These are phyloP conservation scores for Chytriomyces hyalinus DNA, from an alignment of 192 early-diverging fungal species.

Conservation along the genomic window DNA sequence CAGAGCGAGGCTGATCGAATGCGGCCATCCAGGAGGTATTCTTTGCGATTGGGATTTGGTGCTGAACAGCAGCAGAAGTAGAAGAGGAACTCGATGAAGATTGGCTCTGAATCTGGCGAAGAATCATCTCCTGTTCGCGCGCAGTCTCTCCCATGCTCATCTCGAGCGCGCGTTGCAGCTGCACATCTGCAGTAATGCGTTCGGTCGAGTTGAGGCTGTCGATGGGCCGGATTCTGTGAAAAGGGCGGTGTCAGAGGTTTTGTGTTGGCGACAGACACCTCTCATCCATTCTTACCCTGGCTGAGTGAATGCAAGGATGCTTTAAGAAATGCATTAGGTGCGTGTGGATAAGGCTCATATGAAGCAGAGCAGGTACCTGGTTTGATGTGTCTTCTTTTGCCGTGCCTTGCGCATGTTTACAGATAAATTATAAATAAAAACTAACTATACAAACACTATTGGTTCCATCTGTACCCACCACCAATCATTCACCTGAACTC, in stretches of 20 bases:
- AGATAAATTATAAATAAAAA: no score
- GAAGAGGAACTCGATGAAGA: no score
- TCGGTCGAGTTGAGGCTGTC: neutral
- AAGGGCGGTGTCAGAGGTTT: neutral
- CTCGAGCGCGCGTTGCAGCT: conserved; percentile 15
- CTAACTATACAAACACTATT: no score
- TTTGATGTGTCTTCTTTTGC: conserved; percentile 7
- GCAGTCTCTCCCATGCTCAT: conserved; percentile 3
- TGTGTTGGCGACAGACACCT: neutral
- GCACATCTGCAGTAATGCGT: neutral
- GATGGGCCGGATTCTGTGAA: neutral
- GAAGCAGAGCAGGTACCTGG: no score
- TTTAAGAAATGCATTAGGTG: neutral
- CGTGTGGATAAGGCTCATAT: no score
- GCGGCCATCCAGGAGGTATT: no score
- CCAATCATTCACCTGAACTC: no score
- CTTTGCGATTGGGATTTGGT: no score
- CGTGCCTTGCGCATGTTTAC: conserved; percentile 7
- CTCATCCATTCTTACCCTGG: conserved; percentile 11
- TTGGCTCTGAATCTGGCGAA: neutral
- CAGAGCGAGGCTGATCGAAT: no score
- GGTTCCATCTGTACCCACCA: no score
- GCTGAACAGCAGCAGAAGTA: no score
- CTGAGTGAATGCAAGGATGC: conserved; percentile 21
- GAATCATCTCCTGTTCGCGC: conserved; percentile 1